phyloP scores from a whole-genome alignment of 2,329 filamentous ascomycete genomes.

The Verticillium zaregamsianum region DNA sequence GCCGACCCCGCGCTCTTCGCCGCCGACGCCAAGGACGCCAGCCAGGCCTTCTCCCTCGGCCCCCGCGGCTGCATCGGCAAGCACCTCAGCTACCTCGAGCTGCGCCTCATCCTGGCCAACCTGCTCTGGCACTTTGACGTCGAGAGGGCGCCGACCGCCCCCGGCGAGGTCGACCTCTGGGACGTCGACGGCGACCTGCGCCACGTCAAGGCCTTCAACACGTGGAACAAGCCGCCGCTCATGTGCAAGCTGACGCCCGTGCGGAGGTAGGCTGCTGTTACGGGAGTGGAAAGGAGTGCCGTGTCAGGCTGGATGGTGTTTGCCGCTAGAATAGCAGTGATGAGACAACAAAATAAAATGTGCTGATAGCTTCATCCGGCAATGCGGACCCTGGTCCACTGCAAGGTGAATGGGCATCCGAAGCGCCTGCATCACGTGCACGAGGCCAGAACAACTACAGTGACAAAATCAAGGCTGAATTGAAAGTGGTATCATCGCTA shows the following conservation, averaged over 20 bases:
- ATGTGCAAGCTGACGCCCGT: constrained; percentile 18
- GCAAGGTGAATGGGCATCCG: no score
- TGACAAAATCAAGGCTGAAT: neutral
- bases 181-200: constrained; percentile 18
- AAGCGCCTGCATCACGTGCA: no score
- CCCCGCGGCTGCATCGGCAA: constrained; percentile 26
- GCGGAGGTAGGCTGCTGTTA: neutral
- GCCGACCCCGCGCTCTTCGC: constrained; percentile 9
- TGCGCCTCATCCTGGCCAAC: constrained; percentile 21
- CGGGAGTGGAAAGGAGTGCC: no score
- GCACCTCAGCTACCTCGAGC: constrained; percentile 25
- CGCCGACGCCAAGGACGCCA: constrained; percentile 16
- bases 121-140: constrained; percentile 23
- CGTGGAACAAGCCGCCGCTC: constrained; percentile 22
- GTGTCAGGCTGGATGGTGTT: no score
- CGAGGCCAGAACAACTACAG: neutral
- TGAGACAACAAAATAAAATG: neutral
- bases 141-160: constrained; percentile 14
- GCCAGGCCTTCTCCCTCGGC: constrained; percentile 24
- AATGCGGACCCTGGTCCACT: no score
- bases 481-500: neutral
- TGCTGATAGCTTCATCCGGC: no score
- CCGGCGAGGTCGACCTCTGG: constrained; percentile 18
- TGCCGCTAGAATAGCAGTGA: neutral
- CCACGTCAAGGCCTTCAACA: constrained; percentile 20